A percentile compares a stretch with the other conserved stretches of the same genome.
phyloP scores from a whole-genome alignment of 139 green algal genomes.

The Coelastrella sp. region DNA sequence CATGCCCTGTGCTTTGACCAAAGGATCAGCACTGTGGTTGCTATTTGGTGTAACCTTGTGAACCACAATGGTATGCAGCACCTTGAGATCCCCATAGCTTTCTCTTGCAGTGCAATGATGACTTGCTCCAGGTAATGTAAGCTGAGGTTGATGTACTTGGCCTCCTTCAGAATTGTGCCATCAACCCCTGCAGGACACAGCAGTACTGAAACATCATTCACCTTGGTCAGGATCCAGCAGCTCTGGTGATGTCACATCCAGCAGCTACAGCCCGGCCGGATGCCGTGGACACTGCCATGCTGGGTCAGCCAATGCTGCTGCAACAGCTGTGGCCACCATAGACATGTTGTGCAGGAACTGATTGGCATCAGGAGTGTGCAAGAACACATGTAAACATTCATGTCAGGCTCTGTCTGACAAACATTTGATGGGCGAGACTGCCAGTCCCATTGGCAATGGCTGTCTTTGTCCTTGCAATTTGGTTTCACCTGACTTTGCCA shows the following conservation, averaged over 20 bases:
- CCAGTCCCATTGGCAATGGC: too few species aligned
- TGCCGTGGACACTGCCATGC: too few species aligned
- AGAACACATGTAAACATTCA: too few species aligned
- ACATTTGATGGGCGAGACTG: too few species aligned
- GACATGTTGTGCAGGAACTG: background rate
- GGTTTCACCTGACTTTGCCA: conserved; percentile 47
- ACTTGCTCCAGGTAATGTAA: conserved; percentile 90
- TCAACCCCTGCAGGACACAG: conserved; percentile 73
- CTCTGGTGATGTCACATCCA: background rate
- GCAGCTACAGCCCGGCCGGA: background rate
- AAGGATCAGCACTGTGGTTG: background rate
- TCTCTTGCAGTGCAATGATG: conserved; percentile 83
- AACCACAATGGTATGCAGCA: background rate
- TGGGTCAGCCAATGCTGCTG: background rate
- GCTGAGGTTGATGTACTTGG: conserved; percentile 91
- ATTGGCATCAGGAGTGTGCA: too few species aligned
- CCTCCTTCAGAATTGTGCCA: conserved; percentile 79
- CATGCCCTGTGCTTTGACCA: background rate
- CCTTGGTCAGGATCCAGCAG: background rate
- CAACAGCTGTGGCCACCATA: background rate
- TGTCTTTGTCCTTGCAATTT: conserved; percentile 54
- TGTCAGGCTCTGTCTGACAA: background rate
- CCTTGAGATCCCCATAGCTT: conserved; percentile 67
- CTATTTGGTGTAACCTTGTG: too few species aligned
- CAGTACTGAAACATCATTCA: conserved; percentile 52